A percentile compares a stretch with the other conserved stretches of the same genome.
Conservation (phyloP, 2,329 filamentous ascomycete genomes). For the Pestalotiopsis sp. region DNA sequence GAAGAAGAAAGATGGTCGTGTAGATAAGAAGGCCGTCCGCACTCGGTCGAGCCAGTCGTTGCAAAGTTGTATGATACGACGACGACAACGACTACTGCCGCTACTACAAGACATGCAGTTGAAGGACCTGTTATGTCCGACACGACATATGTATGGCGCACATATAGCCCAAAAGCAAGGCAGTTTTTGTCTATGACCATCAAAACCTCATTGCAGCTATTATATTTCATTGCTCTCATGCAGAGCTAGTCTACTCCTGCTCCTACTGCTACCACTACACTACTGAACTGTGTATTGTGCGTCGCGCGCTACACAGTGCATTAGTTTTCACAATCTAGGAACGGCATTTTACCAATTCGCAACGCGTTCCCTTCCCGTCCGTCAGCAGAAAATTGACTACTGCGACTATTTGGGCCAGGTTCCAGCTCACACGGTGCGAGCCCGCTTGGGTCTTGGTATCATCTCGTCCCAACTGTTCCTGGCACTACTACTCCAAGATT, state of each 20-base stretch:
- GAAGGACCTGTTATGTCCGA: neutral
- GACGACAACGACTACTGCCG: neutral
- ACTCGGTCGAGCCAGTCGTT: neutral
- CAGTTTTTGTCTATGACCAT: neutral
- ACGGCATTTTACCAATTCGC: neutral
- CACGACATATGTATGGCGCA: neutral
- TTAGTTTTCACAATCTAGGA: neutral
- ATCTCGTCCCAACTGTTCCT: neutral
- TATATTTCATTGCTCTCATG: neutral
- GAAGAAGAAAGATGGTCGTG: neutral
- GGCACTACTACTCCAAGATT: neutral
- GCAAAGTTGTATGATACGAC: neutral
- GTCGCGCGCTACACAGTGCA: neutral
- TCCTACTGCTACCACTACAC: no score
- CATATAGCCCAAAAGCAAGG: neutral
- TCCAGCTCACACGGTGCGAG: neutral
- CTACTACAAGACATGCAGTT: neutral
- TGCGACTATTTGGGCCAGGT: neutral
- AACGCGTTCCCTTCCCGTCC: neutral
- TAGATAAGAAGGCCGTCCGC: neutral
- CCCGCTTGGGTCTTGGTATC: constrained; percentile 2
- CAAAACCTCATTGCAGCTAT: neutral
- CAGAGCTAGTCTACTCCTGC: neutral
- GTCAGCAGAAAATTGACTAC: neutral
- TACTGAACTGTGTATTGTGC: neutral